These are phyloP conservation scores for Mixia osmundae DNA, from an alignment of 1,284 basidiomycete genomes.

Conservation along the genomic window DNA sequence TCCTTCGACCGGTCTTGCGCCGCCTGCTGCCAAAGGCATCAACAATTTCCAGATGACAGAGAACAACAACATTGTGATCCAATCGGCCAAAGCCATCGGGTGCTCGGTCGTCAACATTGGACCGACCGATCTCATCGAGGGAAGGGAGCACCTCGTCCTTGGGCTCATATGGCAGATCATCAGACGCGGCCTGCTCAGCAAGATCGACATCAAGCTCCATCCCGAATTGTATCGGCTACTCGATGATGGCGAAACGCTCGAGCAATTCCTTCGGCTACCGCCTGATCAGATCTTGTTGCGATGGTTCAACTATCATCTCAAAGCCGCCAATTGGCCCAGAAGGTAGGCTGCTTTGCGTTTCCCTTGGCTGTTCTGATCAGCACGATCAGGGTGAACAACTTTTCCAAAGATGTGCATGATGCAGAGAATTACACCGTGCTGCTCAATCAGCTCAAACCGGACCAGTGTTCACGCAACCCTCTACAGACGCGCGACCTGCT, in stretches of 20 bases:
- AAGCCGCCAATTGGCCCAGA: slow-evolving; percentile 74
- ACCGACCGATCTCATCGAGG: slow-evolving; percentile 72
- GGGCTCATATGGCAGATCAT: slow-evolving; percentile 99
- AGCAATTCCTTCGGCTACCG: slow-evolving; percentile 75
- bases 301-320: slow-evolving; percentile 98
- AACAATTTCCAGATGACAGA: slow-evolving; percentile 98
- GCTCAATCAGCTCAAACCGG: slow-evolving; percentile 81
- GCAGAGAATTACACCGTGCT: slow-evolving; percentile 94
- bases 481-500: slow-evolving; percentile 63
- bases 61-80: slow-evolving; percentile 99
- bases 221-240: slow-evolving; percentile 87
- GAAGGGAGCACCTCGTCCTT: slow-evolving; percentile 89
- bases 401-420: slow-evolving; percentile 80
- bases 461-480: slow-evolving; percentile 75
- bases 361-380: background rate
- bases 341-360: slow-evolving; percentile 28
- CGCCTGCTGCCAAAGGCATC: slow-evolving; percentile 23
- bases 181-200: slow-evolving; percentile 68
- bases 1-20: slow-evolving; percentile 12
- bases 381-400: slow-evolving; percentile 62
- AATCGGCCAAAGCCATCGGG: slow-evolving; percentile 89
- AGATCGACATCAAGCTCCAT: slow-evolving; percentile 94
- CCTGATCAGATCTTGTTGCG: slow-evolving; percentile 88
- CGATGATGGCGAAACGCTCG: slow-evolving; percentile 88
- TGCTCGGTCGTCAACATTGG: slow-evolving; percentile 98